Base-by-base conservation (phyloP, 176 grass and related monocot genomes). In the Oropetium thomaeum region DNA sequence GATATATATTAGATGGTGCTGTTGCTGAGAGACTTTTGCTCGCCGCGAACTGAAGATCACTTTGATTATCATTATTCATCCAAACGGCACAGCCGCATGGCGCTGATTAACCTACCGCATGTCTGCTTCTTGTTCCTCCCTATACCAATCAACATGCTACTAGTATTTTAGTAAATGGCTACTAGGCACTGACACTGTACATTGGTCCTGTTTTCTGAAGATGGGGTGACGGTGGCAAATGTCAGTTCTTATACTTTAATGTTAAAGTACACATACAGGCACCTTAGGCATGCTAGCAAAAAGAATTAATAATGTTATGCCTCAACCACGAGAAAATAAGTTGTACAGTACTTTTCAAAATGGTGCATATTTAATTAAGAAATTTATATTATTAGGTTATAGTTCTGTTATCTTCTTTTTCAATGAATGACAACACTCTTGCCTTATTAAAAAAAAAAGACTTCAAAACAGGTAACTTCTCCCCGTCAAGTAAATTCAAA, bases 71-170 rank as follows among this genome's bases (percentile, higher is more conserved):
- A 8, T 23, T 10, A n/a, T n/a, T n/a, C 20, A 10, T 54, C 25
- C 51, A 10, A 54, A 10, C 5, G 51, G n/a, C 51, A 54, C n/a
- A 54, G 66, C 35, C 58, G 74, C 74, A 65, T 84, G 74, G 82
- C 58, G 28, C 28, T 78, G 82, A 78, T 63, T 8, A 54, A 25
- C 25, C n/a, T 8, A 23, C 20, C 7, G 20, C 47, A 51, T 16
- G 47, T n/a, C 47, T 51, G 47, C 2, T 45, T 13, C 17, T 51
- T n/a, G 17, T 51, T 51, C 1, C 17, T 9, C 10, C 2, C 11
- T 43, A 8, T 51, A 49, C 16, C 16, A 6, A 49, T 49, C 16
- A 20, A 49, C 41, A 43, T 3, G 11, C 8, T 41, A 41, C 39
- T 43, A n/a, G n/a, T 14, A 44, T 44, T 44, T 44, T 44, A 44